Evolutionary conservation across 768 basidiomycete species (phyloP).

Genomic region (Pleurotus tuber-regium): DNA sequence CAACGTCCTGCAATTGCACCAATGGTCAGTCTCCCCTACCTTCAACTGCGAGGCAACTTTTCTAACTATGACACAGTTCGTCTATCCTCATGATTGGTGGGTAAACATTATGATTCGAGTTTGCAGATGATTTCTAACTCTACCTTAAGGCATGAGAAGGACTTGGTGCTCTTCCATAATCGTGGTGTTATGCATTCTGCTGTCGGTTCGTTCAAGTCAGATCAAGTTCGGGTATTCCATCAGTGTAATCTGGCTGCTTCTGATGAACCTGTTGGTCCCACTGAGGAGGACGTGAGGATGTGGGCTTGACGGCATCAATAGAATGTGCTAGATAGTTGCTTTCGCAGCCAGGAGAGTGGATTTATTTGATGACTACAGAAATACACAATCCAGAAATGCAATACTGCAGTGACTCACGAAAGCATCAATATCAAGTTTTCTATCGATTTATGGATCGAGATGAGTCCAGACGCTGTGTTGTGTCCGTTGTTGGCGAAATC

Average conservation of each 20-base stretch:
- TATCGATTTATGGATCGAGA: no score
- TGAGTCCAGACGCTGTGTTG: no score
- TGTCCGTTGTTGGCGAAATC: no score
- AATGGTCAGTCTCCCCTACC: constrained; percentile 36
- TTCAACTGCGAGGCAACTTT: neutral
- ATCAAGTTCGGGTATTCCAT: constrained; percentile 74
- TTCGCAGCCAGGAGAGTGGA: no score
- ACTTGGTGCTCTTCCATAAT: constrained; percentile 86
- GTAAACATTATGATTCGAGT: constrained; percentile 6
- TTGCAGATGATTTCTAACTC: neutral
- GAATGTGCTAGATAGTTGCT: no score
- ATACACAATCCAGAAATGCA: no score
- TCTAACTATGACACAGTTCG: constrained; percentile 43
- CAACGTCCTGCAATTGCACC: constrained; percentile 90
- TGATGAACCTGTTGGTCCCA: constrained; percentile 66
- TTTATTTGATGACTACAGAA: no score
- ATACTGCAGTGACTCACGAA: no score
- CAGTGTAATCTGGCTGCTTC: constrained; percentile 86
- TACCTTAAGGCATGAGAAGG: constrained; percentile 42
- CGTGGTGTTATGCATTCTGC: constrained; percentile 79
- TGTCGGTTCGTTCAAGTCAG: constrained; percentile 66
- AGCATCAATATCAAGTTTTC: no score
- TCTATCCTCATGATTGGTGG: constrained; percentile 89
- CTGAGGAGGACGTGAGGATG: constrained; percentile 56
- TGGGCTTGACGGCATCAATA: no score